Conservation (phyloP, 345 rosid genomes). For the Leavenworthia alabamica region DNA sequence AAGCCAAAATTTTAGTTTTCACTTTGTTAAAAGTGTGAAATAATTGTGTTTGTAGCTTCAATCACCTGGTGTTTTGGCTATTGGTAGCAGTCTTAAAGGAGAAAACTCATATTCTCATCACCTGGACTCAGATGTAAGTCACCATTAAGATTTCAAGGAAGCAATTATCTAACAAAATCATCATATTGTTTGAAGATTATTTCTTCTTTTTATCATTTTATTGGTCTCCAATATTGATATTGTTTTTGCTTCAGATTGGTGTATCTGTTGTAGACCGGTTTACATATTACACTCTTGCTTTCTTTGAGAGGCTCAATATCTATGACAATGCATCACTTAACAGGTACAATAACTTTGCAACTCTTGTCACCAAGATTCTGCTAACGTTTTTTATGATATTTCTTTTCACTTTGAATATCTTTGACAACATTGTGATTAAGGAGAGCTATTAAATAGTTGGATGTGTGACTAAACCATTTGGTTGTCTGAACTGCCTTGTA, state of each 20-base stretch:
- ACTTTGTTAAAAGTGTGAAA: constrained; percentile 6
- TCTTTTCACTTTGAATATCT: not conserved
- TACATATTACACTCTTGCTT: constrained; percentile 86
- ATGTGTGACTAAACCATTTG: not conserved
- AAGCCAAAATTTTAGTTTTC: not conserved
- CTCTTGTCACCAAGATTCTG: constrained; percentile 6
- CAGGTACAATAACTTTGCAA: constrained; percentile 47
- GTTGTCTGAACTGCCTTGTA: not conserved
- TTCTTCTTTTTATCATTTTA: not conserved
- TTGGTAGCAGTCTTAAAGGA: constrained; percentile 96
- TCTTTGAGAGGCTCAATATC: constrained; percentile 84
- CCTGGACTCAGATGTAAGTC: constrained; percentile 87
- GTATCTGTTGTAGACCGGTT: constrained; percentile 96
- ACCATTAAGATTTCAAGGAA: not conserved
- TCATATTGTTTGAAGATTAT: constrained; percentile 1
- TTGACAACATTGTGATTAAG: not conserved
- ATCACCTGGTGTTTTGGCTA: constrained; percentile 91
- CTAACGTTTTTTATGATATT: not conserved
- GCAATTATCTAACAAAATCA: not conserved
- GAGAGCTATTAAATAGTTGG: not conserved
- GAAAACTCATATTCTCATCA: constrained; percentile 99
- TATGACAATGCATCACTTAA: constrained; percentile 83
- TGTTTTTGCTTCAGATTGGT: constrained; percentile 57
- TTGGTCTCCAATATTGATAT: not conserved
- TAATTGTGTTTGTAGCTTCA: constrained; percentile 49